These are phyloP conservation scores for Geotrichum restrictum DNA, from an alignment of 1,139 yeast genomes.

Conservation along the genomic window DNA sequence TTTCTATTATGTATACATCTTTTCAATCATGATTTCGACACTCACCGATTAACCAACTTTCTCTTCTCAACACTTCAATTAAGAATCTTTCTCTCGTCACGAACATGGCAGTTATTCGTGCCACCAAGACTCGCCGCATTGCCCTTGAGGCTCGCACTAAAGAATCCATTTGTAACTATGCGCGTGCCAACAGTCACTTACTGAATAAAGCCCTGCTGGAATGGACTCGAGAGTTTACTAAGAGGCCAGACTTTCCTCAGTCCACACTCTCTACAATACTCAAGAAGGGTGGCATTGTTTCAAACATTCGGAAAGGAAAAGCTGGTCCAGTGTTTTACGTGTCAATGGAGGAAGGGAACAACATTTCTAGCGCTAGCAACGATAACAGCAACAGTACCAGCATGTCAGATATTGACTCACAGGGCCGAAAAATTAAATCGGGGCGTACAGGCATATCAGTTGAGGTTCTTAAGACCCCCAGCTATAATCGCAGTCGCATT, in stretches of 20 bases:
- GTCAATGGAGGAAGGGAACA: too few relatives aligned
- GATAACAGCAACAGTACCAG: too few relatives aligned
- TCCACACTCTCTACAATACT: not conserved
- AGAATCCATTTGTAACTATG: not conserved
- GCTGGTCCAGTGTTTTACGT: not conserved
- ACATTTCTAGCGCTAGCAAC: too few relatives aligned
- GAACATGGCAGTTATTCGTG: too few relatives aligned
- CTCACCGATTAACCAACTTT: too few relatives aligned
- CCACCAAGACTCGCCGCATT: too few relatives aligned
- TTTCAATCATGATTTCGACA: too few relatives aligned
- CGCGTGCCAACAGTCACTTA: not conserved
- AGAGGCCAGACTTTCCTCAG: not conserved
- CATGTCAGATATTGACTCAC: too few relatives aligned
- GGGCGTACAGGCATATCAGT: not conserved
- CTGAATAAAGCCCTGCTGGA: not conserved
- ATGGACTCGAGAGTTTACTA: not conserved
- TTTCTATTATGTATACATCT: too few relatives aligned
- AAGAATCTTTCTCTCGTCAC: too few relatives aligned
- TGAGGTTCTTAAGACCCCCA: not conserved
- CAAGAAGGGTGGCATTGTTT: not conserved
- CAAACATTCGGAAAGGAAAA: not conserved
- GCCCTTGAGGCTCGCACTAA: too few relatives aligned
- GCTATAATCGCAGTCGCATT: not conserved
- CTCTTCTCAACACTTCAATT: too few relatives aligned
- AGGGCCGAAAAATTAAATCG: not conserved